These are phyloP conservation scores for Dictyostelium firmibasis DNA, from an alignment of 78 protist genomes.

Conservation along the genomic window DNA sequence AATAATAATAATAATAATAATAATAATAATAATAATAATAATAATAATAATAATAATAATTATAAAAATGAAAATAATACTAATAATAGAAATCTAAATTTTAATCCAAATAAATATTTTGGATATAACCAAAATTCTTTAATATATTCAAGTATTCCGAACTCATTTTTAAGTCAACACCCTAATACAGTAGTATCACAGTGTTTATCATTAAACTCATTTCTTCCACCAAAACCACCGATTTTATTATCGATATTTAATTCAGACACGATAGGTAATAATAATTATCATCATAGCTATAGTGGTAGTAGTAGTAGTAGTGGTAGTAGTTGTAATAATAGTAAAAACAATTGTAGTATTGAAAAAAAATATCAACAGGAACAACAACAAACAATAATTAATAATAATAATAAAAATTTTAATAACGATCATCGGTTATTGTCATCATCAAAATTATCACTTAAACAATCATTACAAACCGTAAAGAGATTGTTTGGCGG, in stretches of 20 bases:
- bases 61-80: neutral
- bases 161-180: neutral
- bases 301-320: neutral
- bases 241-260: neutral
- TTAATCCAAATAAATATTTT: neutral
- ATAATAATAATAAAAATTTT: neutral
- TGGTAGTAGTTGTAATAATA: neutral
- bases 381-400: neutral
- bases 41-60: slow-evolving; percentile 19
- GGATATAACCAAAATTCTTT: neutral
- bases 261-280: neutral
- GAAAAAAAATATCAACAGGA: too few relatives aligned
- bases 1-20: slow-evolving; percentile 18
- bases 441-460: neutral
- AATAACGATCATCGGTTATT: neutral
- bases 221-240: neutral
- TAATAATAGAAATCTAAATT: neutral
- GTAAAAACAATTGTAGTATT: neutral
- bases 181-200: neutral
- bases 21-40: neutral
- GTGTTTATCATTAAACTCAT: neutral
- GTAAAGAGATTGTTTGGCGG: neutral
- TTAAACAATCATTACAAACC: neutral
- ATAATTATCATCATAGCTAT: neutral
- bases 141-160: neutral